Evolutionary conservation across 495 filamentous ascomycete genomes (phyloP).

Genomic region (Terfezia boudieri): DNA sequence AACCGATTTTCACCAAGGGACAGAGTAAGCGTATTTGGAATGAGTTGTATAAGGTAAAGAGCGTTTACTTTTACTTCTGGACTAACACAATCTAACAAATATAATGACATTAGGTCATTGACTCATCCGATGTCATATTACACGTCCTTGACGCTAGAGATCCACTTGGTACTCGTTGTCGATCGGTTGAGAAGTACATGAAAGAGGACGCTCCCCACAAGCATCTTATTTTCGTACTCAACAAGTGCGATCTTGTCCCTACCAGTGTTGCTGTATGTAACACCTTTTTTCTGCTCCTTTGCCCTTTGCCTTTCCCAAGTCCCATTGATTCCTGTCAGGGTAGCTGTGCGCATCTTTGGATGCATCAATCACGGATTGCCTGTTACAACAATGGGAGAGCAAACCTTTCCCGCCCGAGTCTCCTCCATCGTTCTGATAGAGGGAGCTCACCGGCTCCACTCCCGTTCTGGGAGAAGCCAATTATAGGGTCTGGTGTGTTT

Average conservation of each 20-base stretch:
- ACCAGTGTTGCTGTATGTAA: constrained; percentile 78
- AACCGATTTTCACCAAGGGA: constrained; percentile 83
- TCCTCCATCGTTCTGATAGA: constrained; percentile 20
- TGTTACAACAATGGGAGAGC: constrained; percentile 99
- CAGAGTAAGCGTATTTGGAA: constrained; percentile 94
- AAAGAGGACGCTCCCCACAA: constrained; percentile 85
- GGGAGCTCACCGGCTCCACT: constrained; percentile 40
- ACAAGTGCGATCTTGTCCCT: constrained; percentile 93
- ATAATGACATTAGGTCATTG: constrained; percentile 44
- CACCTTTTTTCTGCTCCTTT: constrained; percentile 5
- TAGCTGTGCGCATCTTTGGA: constrained; percentile 30
- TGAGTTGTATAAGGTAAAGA: constrained; percentile 59
- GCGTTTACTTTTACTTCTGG: neutral
- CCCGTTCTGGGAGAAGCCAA: constrained; percentile 55
- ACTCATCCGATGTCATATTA: constrained; percentile 86
- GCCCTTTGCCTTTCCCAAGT: constrained; percentile 16
- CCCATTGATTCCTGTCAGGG: constrained; percentile 83
- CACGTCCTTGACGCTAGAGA: constrained; percentile 90
- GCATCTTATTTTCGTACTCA: constrained; percentile 75
- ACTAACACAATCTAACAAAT: constrained; percentile 1
- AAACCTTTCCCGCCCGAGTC: constrained; percentile 44
- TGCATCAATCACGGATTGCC: constrained; percentile 45
- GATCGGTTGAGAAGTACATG: constrained; percentile 84
- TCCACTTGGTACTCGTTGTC: constrained; percentile 71
- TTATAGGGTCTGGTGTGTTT: constrained; percentile 30